phyloP scores from a whole-genome alignment of 352 stramenopile species.

The Pythium sp. region DNA sequence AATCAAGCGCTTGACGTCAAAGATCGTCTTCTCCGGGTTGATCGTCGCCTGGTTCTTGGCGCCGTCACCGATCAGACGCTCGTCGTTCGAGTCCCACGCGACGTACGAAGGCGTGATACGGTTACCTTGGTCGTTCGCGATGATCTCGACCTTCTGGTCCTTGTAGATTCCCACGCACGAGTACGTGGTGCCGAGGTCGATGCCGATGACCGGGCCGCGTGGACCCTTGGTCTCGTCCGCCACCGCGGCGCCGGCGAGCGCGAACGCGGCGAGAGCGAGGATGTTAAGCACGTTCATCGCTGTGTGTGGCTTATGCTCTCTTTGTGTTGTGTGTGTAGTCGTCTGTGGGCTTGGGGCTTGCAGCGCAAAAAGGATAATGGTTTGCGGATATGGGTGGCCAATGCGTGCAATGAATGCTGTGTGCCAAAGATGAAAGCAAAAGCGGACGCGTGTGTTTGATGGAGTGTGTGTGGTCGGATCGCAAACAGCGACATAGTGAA shows the following conservation, averaged over 20 bases:
- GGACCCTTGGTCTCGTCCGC: slow-evolving; percentile 56
- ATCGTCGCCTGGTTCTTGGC: slow-evolving; percentile 99
- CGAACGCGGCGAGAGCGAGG: slow-evolving; percentile 43
- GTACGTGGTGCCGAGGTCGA: slow-evolving; percentile 93
- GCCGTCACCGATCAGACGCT: slow-evolving; percentile 97
- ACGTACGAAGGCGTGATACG: slow-evolving; percentile 99
- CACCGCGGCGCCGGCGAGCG: slow-evolving; percentile 28
- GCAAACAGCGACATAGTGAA: slow-evolving; percentile 8
- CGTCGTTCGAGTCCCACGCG: slow-evolving; percentile 93
- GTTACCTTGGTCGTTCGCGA: slow-evolving; percentile 97
- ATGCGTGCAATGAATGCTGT: too few relatives aligned
- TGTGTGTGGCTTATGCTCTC: slow-evolving; percentile 16
- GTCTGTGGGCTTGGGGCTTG: not conserved
- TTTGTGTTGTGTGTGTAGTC: slow-evolving; percentile 13
- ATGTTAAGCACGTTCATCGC: slow-evolving; percentile 71
- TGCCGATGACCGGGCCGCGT: slow-evolving; percentile 73
- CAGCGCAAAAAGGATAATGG: slow-evolving; percentile 58
- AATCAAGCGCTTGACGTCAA: slow-evolving; percentile 99
- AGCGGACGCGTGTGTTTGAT: not conserved
- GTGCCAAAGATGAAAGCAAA: too few relatives aligned
- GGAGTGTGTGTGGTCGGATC: too few relatives aligned
- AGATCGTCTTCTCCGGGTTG: slow-evolving; percentile 99
- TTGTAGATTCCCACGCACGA: slow-evolving; percentile 94
- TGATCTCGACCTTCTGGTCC: slow-evolving; percentile 96
- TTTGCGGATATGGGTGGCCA: slow-evolving; percentile 9